Conservation (phyloP, 2,329 filamentous ascomycete species). For the Zopfia rhizophila region DNA sequence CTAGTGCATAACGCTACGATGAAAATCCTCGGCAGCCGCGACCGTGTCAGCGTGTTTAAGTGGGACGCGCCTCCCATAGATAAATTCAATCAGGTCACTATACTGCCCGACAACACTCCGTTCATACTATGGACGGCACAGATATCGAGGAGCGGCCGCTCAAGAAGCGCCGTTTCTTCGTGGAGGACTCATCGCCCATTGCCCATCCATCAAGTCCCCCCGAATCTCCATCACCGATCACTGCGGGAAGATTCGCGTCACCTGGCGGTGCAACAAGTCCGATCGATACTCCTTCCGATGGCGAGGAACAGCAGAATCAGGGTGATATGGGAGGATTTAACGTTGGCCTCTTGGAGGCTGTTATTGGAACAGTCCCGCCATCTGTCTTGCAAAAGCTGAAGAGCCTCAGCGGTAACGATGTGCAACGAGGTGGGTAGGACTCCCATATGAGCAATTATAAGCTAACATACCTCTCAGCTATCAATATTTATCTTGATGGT, state of each 20-base stretch:
- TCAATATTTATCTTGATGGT: conserved; percentile 73
- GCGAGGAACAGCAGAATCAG: conserved; percentile 21
- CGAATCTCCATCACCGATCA: conserved; percentile 39
- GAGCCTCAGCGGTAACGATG: conserved; percentile 61
- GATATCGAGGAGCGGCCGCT: conserved; percentile 63
- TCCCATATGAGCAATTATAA: background rate
- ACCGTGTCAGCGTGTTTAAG: conserved; percentile 43
- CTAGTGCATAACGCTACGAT: conserved; percentile 40
- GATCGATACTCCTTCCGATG: conserved; percentile 8
- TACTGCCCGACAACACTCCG: conserved; percentile 9
- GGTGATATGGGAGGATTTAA: conserved; percentile 60
- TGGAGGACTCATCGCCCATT: conserved; percentile 58
- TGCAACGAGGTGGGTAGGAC: conserved; percentile 59
- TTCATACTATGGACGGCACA: conserved; percentile 47
- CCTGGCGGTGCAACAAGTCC: conserved; percentile 12
- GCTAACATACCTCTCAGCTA: conserved; percentile 53
- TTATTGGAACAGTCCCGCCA: conserved; percentile 65
- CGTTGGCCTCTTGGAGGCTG: conserved; percentile 63
- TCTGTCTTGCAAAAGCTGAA: conserved; percentile 61
- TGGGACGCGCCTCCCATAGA: conserved; percentile 33
- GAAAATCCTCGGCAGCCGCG: conserved; percentile 30
- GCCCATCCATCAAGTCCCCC: conserved; percentile 40
- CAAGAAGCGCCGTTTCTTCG: conserved; percentile 73
- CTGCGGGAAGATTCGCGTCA: too few relatives aligned
- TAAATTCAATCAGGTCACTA: conserved; percentile 6